Evolutionary conservation across 192 early-diverging fungal species (phyloP), one percentile per base, ranked within the genome.

Genomic region (Diversispora eburnea): DNA sequence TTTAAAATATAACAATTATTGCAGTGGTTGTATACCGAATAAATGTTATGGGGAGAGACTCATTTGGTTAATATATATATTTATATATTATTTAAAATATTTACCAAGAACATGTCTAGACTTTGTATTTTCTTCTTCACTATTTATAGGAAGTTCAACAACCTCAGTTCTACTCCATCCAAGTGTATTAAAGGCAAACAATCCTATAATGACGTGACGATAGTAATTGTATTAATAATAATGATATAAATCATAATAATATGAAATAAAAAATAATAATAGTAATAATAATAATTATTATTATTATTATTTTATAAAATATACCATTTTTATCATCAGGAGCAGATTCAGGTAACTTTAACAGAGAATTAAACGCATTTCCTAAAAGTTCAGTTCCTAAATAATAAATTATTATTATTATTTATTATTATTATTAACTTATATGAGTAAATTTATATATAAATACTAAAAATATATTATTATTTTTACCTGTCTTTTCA

Each of bases 81-180:
- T 12, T 41, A 39, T 3, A 68, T 49, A 5, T 51, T 49, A 9
- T 20, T 66, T 22, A 22, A 10, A 41, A 19, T 7, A 43, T 20
- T 69, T 78, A 81, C 81, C 84, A 20, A 81, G 61, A 43, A 72
- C 75, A 71, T 84, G 85, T 48, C 84, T 84, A 8, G 75, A 70
- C 39, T 70, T 73, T 54, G 75, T 73, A 55, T 77, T 77, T 19
- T 80, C 78, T 19, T 80, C 78, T 59, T 77, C 75, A 0, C 83
- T 65, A 20, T 61, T 63, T 1, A 84, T 52, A 8, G 88, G 87
- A 7, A 92, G 85, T 22, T 90, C 86, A 1, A 92, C 77, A 42
- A 94, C 77, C 39, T 93, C 92, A 0, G 86, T 85, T 42, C 93
- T 86, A 56, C 79, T 67, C 91, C 92, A 93, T 17, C 75, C 77